These are phyloP conservation scores for Candida peoriensis DNA, from an alignment of 805 yeast genomes.

Conservation along the genomic window DNA sequence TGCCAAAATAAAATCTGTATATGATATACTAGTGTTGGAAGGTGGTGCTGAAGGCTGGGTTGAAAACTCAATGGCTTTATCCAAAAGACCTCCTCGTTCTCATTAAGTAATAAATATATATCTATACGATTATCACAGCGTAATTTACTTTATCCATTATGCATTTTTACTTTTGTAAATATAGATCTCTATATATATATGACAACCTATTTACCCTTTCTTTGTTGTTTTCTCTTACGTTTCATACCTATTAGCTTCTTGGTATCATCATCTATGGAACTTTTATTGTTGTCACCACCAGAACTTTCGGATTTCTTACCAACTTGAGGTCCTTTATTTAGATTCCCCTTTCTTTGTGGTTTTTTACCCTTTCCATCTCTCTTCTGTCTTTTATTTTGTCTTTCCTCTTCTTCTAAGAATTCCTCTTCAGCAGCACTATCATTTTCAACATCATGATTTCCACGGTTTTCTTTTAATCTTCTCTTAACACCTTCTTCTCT, in stretches of 20 bases:
- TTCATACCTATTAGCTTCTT: constrained; percentile 64
- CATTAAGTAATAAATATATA: constrained; percentile 51
- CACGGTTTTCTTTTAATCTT: constrained; percentile 25
- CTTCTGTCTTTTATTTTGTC: constrained; percentile 12
- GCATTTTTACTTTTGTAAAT: too few species aligned
- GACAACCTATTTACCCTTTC: constrained; percentile 19
- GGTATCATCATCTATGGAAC: constrained; percentile 47
- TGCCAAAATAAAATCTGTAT: constrained; percentile 31
- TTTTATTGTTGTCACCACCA: constrained; percentile 19
- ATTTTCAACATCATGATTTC: constrained; percentile 2
- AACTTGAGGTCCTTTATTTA: constrained; percentile 34
- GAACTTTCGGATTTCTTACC: constrained; percentile 9
- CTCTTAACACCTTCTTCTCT: constrained; percentile 26
- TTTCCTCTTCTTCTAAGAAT: constrained; percentile 9
- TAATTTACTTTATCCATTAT: neutral
- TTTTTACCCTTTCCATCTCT: constrained; percentile 7
- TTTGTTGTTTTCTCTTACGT: constrained; percentile 59
- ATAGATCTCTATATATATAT: too few species aligned
- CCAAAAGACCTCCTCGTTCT: constrained; percentile 64
- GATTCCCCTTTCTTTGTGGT: constrained; percentile 34
- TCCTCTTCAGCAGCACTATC: constrained; percentile 22
- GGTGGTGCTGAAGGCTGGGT: constrained; percentile 95
- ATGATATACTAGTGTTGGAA: constrained; percentile 62
- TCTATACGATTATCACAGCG: neutral
- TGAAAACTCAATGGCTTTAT: constrained; percentile 67